Conservation (phyloP, 1,284 basidiomycete species). For the Violaceomyces palustris region DNA sequence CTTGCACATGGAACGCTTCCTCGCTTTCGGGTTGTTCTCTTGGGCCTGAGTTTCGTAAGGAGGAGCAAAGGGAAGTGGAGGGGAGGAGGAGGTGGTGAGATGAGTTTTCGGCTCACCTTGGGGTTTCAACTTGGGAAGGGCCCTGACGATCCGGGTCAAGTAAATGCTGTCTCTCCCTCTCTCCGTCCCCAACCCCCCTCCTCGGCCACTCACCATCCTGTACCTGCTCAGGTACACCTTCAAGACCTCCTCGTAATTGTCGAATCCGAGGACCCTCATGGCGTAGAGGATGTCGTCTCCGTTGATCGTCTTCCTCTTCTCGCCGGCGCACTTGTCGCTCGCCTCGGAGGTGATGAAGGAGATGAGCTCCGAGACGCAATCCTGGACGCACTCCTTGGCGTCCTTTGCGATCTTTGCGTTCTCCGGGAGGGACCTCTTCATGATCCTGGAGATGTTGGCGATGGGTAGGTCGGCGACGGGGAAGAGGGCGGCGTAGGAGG, state of each 20-base stretch:
- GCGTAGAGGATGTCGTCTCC: conserved; percentile 81
- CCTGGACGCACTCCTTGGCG: conserved; percentile 92
- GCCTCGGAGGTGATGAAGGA: conserved; percentile 88
- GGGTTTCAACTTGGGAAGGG: no score
- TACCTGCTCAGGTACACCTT: conserved; percentile 79
- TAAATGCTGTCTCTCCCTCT: not conserved
- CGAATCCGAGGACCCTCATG: conserved; percentile 82
- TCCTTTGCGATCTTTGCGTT: conserved; percentile 96
- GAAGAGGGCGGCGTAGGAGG: conserved; percentile 18
- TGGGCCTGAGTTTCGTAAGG: not conserved
- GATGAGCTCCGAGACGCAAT: conserved; percentile 93
- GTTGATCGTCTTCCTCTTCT: conserved; percentile 81
- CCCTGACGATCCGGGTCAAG: not conserved
- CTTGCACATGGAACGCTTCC: not conserved
- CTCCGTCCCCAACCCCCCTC: no score
- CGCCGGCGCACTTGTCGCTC: conserved; percentile 76
- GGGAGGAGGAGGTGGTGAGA: no score
- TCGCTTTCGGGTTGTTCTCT: not conserved
- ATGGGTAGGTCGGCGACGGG: conserved; percentile 57
- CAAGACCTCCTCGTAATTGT: conserved; percentile 84
- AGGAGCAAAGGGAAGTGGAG: not conserved
- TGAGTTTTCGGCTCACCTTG: no score
- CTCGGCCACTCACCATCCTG: conserved; percentile 11
- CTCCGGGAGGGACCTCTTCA: conserved; percentile 80
- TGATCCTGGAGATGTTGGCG: conserved; percentile 89